A percentile compares a stretch with the other conserved stretches of the same genome.
Conservation (phyloP, 2,329 filamentous ascomycete genomes). For the Cladophialophora immunda region DNA sequence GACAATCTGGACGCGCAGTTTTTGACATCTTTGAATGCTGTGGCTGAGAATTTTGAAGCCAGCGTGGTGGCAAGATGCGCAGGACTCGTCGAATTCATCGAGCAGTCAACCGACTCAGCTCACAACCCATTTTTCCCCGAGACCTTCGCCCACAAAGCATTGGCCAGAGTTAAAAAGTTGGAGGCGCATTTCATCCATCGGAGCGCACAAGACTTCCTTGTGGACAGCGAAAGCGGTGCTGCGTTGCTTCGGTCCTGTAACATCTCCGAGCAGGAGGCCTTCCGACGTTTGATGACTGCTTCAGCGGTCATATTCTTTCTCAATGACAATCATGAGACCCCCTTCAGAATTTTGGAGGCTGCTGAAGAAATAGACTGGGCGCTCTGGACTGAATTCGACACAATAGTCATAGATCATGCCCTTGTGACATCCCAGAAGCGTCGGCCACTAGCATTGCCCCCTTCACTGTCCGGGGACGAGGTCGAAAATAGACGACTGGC, state of each 20-base stretch:
- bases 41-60: conserved; percentile 8
- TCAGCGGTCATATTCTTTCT: neutral
- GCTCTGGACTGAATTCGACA: neutral
- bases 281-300: neutral
- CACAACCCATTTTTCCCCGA: neutral
- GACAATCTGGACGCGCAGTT: neutral
- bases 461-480: neutral
- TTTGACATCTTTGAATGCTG: neutral
- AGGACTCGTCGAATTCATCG: conserved; percentile 19
- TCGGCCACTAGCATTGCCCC: neutral
- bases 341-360: neutral
- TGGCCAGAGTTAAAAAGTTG: neutral
- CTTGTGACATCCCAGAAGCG: neutral
- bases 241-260: conserved; percentile 5
- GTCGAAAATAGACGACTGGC: too few relatives aligned
- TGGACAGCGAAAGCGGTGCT: conserved; percentile 5
- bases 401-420: neutral
- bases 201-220: conserved; percentile 22
- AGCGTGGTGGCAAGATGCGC: conserved; percentile 22
- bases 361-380: neutral
- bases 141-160: neutral
- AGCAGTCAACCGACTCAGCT: too few relatives aligned
- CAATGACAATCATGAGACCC: too few relatives aligned
- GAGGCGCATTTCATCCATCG: conserved; percentile 20
- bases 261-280: conserved; percentile 2